Conservation (phyloP, 179 eudicot genomes). For the Amaranthus tricolor region DNA sequence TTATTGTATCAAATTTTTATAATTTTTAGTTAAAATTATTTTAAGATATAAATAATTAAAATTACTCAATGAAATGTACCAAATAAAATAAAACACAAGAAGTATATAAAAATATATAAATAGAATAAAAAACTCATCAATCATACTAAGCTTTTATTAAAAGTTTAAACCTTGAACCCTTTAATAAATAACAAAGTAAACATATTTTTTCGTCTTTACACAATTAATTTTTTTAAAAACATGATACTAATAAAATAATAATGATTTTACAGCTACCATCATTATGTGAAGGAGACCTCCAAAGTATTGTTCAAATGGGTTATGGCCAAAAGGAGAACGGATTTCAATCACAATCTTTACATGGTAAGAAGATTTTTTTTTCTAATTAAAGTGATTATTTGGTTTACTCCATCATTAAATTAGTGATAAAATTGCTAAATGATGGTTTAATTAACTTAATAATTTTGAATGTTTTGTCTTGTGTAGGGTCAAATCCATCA, state of each 20-base stretch:
- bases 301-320: conserved; percentile 75
- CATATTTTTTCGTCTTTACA: too few species aligned
- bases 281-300: conserved; percentile 66
- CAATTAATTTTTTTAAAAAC: not conserved
- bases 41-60: too few species aligned
- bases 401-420: conserved; percentile 9
- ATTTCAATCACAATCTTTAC: conserved; percentile 37
- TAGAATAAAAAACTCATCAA: too few species aligned
- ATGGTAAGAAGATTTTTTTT: conserved; percentile 29
- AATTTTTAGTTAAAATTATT: too few species aligned
- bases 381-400: not conserved
- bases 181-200: too few species aligned
- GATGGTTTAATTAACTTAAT: conserved; percentile 10
- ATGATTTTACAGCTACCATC: conserved; percentile 42
- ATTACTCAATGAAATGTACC: too few species aligned
- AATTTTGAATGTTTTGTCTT: conserved; percentile 8
- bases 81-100: too few species aligned
- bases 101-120: too few species aligned
- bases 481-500: conserved; percentile 51
- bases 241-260: conserved; percentile 3
- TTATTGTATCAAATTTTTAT: too few species aligned
- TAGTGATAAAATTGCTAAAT: not conserved
- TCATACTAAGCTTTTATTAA: too few species aligned
- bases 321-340: conserved; percentile 41
- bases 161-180: too few species aligned